phyloP scores from a whole-genome alignment of 345 rosid genomes.

The Bretschneidera sinensis region DNA sequence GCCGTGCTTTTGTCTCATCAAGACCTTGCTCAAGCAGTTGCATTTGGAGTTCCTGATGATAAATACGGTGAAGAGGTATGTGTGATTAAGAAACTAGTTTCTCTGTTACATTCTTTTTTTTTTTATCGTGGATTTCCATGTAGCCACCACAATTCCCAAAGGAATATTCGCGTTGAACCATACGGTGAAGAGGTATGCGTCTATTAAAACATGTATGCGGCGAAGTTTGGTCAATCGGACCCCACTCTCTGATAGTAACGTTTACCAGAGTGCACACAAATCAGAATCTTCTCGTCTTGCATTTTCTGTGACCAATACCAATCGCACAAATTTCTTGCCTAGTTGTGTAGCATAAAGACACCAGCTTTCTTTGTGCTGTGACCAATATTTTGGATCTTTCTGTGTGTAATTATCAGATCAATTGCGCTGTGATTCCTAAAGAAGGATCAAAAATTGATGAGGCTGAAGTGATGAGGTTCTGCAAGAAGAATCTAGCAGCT shows the following conservation, averaged over 20 bases:
- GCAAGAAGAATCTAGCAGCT: constrained; percentile 41
- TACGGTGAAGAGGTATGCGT: no score
- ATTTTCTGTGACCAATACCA: neutral
- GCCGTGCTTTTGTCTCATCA: constrained; percentile 42
- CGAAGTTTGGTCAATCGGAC: neutral
- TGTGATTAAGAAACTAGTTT: constrained; percentile 11
- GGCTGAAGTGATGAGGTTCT: constrained; percentile 27
- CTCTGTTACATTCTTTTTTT: neutral
- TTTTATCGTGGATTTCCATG: neutral
- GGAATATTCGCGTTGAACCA: neutral
- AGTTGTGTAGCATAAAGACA: neutral
- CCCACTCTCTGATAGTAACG: neutral
- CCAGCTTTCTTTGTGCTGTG: no score
- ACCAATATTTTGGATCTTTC: no score
- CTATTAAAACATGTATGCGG: neutral
- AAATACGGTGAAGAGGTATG: constrained; percentile 53
- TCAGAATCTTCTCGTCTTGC: neutral
- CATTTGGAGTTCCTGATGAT: constrained; percentile 43
- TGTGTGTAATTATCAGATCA: constrained; percentile 23
- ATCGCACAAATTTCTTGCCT: no score
- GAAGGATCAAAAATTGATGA: constrained; percentile 37
- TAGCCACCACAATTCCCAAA: neutral
- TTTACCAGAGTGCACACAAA: neutral
- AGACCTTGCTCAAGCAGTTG: constrained; percentile 36
- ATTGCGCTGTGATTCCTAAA: constrained; percentile 40